Conservation (phyloP, 2,329 filamentous ascomycete species). For the Orbilia javanica region DNA sequence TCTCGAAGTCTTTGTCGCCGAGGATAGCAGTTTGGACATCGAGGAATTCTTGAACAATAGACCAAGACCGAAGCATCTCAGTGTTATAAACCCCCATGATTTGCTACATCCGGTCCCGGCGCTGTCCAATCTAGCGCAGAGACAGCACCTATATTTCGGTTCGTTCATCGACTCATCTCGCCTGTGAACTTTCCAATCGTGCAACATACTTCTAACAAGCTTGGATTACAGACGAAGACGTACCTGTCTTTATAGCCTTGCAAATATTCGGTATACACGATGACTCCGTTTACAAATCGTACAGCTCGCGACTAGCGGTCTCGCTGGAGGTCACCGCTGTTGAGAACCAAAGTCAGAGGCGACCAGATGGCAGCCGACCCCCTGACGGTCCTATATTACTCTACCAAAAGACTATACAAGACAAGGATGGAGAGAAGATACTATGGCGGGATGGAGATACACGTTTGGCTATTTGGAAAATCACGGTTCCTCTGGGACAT, state of each 20-base stretch:
- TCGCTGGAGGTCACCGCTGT: conserved; percentile 76
- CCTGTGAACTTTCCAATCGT: conserved; percentile 58
- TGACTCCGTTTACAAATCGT: conserved; percentile 71
- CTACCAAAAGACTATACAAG: conserved; percentile 62
- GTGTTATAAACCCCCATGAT: conserved; percentile 53
- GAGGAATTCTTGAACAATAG: conserved; percentile 65
- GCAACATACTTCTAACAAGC: conserved; percentile 2
- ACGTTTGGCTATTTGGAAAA: conserved; percentile 61
- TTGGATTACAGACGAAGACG: conserved; percentile 75
- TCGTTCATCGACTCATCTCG: conserved; percentile 28
- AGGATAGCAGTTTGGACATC: conserved; percentile 70
- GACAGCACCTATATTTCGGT: conserved; percentile 80
- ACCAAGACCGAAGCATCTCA: conserved; percentile 62
- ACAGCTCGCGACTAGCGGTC: conserved; percentile 74
- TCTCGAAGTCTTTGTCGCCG: conserved; percentile 74
- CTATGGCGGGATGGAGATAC: conserved; percentile 61
- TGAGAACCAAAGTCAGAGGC: conserved; percentile 70
- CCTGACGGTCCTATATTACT: conserved; percentile 61
- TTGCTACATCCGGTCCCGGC: conserved; percentile 64
- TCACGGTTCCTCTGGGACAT: conserved; percentile 62
- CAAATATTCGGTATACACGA: conserved; percentile 73
- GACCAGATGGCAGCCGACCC: conserved; percentile 66
- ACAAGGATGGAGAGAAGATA: conserved; percentile 62
- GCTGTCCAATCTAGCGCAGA: conserved; percentile 73
- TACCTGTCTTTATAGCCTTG: conserved; percentile 77